Base-by-base conservation (phyloP, 345 rosid species). In the Bruguiera gymnorhiza region DNA sequence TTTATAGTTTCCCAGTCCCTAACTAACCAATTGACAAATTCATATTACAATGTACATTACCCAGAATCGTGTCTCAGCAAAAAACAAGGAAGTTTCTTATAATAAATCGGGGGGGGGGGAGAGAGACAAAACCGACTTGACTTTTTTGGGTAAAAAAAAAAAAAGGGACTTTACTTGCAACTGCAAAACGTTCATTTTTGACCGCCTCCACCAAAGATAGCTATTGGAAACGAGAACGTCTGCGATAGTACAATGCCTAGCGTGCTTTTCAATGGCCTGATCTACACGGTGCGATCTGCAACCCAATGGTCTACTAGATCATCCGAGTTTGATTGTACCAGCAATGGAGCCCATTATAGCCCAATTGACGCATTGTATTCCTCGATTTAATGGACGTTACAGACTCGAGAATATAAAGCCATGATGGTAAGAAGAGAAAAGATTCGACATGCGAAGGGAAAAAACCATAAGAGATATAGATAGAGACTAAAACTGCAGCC, bases 171-270 rank as follows among this genome's bases (percentile, higher is more conserved):
- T 34, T 34, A 1, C 37, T 7, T 7, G 37, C 37, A 34, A 34
- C 57, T 51, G 68, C 80, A 76, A 6, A 59, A 68, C 80, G 9
- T 68, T 72, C 80, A 72, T 76, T 67, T 72, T 63, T 55, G 73
- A 16, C 53, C 76, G 68, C 56, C 80, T 58, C 76, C 80, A 76
- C 80, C 80, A 76, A 29, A 76, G 80, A 30, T 71, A 76, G 48
- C 29, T 57, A 60, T 72, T 76, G 31, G 72, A 76, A 72, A 72
- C 59, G n/a, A 76, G 80, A 13, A 72, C 51, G 50, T 76, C 80
- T 1, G 76, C 66, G 23, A 67, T 60, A 10, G 62, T 72, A 76
- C 80, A 76, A 50, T 71, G 63, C 69, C 72, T 68, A 20, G 80
- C 80, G 37, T 72, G 80, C 62, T 76, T 76, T 37, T 72, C 76